Percentiles rank a stretch among this genome's conserved stretches.
Evolutionary conservation across 2,329 filamentous ascomycete species (phyloP).

Genomic region (Cyphellophora europaea): DNA sequence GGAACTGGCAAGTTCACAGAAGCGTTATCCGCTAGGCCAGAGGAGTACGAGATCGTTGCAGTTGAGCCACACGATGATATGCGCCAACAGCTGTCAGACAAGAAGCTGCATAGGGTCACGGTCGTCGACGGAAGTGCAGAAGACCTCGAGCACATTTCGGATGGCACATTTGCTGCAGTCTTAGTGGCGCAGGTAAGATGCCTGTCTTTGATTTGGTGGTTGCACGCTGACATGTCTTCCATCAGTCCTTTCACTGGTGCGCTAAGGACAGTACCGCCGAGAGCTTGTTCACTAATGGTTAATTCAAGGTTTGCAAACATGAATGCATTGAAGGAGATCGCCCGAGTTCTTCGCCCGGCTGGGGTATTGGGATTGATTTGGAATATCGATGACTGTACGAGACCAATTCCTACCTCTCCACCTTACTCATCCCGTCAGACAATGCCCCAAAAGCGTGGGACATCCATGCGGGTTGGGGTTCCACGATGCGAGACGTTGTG

Average conservation of each 20-base stretch:
- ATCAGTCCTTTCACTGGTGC: constrained; percentile 43
- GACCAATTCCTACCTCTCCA: too few species aligned
- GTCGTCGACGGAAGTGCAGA: constrained; percentile 51
- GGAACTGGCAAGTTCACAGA: constrained; percentile 66
- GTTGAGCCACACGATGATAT: constrained; percentile 60
- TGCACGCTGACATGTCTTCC: constrained; percentile 1
- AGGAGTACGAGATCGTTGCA: constrained; percentile 51
- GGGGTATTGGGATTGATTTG: constrained; percentile 59
- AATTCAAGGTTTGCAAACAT: constrained; percentile 55
- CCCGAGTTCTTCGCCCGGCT: constrained; percentile 53
- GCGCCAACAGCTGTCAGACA: constrained; percentile 51
- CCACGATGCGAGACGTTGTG: constrained; percentile 51
- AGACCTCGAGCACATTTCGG: constrained; percentile 38
- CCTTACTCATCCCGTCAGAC: constrained; percentile 45
- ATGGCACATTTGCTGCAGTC: constrained; percentile 54
- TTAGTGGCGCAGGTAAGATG: constrained; percentile 57
- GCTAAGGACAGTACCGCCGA: too few species aligned
- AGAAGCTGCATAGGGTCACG: constrained; percentile 46
- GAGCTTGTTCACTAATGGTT: too few species aligned
- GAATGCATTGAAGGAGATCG: constrained; percentile 55
- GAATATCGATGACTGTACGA: constrained; percentile 64
- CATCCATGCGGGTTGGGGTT: constrained; percentile 52
- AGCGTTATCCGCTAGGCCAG: constrained; percentile 47
- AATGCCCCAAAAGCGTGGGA: constrained; percentile 53
- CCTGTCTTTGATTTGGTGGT: constrained; percentile 1